Base-by-base conservation (phyloP, 257 asterid genomes). In the Handroanthus guayacan region DNA sequence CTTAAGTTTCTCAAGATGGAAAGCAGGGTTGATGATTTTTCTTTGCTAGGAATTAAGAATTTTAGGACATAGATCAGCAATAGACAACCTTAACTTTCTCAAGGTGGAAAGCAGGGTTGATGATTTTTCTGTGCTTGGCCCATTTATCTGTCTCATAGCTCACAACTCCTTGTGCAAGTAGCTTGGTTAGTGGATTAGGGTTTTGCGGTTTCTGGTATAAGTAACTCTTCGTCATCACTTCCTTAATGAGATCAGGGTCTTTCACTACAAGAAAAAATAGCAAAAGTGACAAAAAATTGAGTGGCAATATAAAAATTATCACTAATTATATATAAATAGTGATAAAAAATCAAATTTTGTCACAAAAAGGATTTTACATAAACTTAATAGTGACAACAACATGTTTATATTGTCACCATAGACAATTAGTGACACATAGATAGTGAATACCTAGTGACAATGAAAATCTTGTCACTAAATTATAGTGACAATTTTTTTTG, bases 91-190 rank as follows among this genome's bases (percentile, higher is more conserved):
- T 87, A 41, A 87, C 34, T 47, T 85, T 86, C 65, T 89, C 92
- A 1, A 82, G 31, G 67, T 86, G 89, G 86, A 89, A 87, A 66
- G 92, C 90, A 9, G 92, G 87, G 78, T 76, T 88, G 75, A 91
- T 69, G 67, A 91, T 55, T 67, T 78, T 91, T 52, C 95, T 79
- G 61, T 87, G 91, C 58, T 89, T 91, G 31, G 86, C 77, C 95
- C 95, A 89, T 82, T 83, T 80, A 3, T 87, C 87, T 14, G 69
- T 78, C 13, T 89, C 95, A 13, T 55, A 44, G 10, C 1, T 3
- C 3, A 62, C 72, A 2, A 89, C 25, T 18, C 93, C 97, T 44
- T 75, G 74, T 1, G 66, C 75, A n/a, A 85, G 80, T 48, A 87
- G 62, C 71, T 41, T 81, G 13, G 67, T 13, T 1, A 79, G 70